Percentiles rank a stretch among this genome's conserved stretches.
Evolutionary conservation across 768 basidiomycete species (phyloP).

Genomic region (Tephrocybe sp.): DNA sequence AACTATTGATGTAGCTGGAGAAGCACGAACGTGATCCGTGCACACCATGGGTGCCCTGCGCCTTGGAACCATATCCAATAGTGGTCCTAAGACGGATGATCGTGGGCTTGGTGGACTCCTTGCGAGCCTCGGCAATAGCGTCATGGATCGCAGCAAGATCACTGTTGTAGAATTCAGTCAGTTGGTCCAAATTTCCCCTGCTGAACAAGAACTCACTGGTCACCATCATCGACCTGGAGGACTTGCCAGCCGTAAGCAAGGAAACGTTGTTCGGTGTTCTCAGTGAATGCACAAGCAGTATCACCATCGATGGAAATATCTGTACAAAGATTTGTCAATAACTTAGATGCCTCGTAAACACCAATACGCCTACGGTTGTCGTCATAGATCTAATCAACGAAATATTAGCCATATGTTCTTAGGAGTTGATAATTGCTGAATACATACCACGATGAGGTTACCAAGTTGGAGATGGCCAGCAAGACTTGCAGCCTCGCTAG

Average conservation of each 20-base stretch:
- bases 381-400: constrained; percentile 70
- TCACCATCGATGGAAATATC: constrained; percentile 97
- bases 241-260: constrained; percentile 94
- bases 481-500: constrained; percentile 88
- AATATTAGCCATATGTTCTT: constrained; percentile 7
- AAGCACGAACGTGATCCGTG: constrained; percentile 82
- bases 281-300: constrained; percentile 90
- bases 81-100: constrained; percentile 85
- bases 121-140: constrained; percentile 75
- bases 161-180: constrained; percentile 37
- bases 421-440: not conserved
- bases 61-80: constrained; percentile 92
- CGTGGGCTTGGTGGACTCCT: constrained; percentile 80
- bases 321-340: constrained; percentile 23
- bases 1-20: not conserved
- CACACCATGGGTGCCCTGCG: constrained; percentile 91
- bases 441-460: constrained; percentile 84
- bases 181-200: not conserved
- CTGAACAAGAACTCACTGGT: constrained; percentile 45
- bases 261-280: constrained; percentile 88
- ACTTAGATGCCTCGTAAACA: constrained; percentile 1
- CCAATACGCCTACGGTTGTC: constrained; percentile 76
- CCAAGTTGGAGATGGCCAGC: constrained; percentile 93
- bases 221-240: constrained; percentile 77
- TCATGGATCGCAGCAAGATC: constrained; percentile 76